Evolutionary conservation across 2,329 filamentous ascomycete species (phyloP), one percentile per base, ranked within the genome.

Genomic region (Colletotrichum sp.): DNA sequence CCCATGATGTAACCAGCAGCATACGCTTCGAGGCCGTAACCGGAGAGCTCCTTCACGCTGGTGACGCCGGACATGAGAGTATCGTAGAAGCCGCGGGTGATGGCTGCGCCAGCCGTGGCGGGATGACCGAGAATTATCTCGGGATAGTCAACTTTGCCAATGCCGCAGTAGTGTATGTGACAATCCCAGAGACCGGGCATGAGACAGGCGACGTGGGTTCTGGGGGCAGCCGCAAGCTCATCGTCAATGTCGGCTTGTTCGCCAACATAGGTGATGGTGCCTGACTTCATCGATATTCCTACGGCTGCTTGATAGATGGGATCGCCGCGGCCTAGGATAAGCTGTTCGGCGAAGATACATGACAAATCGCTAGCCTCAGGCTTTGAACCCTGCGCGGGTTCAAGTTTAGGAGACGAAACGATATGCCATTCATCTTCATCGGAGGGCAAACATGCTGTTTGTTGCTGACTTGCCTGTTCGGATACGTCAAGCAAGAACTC

Each of bases 401-500:
- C 3, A 8, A 13, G n/a, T 52, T 3, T 8, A 52, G 44, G 11
- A 25, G n/a, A 25, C 12, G n/a, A 8, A 12, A 52, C n/a, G 3
- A 52, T 3, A 22, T 52, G 44, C 44, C 44, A 52, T 52, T 22
- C 44, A 1, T 52, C 44, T 52, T 52, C n/a, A 22, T 52, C n/a
- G 22, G 11, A 25, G 12, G 44, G 0, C 44, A 11, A 52, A 52
- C 3, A 13, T 52, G 44, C 6, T 3, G 39, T 52, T 2, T 1
- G 0, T 8, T 22, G 7, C 0, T 52, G 44, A 6, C 0, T 3
- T 13, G 44, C 1, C 44, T 52, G n/a, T 0, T 52, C 44, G 44
- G n/a, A 25, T 22, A 25, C 1, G 11, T 12, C 11, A 2, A 52
- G n/a, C 0, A 52, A 8, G 11, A 52, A 52, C 12, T 22, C 44